Conservation (phyloP, 1,139 yeast genomes). For the Hemisphaericaspora subhashii region DNA sequence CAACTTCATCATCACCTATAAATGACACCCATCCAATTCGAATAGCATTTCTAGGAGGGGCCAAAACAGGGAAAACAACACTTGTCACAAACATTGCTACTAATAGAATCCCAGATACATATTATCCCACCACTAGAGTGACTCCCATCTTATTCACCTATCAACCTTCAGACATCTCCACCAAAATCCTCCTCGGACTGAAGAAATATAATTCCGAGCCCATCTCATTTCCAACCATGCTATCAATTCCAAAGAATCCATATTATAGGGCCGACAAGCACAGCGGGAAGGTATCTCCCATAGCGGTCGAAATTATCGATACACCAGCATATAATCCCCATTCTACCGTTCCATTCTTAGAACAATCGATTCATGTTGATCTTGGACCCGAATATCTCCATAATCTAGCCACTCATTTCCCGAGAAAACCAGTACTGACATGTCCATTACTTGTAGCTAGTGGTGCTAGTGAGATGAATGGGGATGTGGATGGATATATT, state of each 20-base stretch:
- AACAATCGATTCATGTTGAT: slow-evolving; percentile 63
- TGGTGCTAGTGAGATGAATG: slow-evolving; percentile 75
- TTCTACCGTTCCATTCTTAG: slow-evolving; percentile 70
- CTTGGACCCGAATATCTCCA: slow-evolving; percentile 58
- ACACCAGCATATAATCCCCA: slow-evolving; percentile 69
- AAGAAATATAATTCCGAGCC: slow-evolving; percentile 8
- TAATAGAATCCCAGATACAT: slow-evolving; percentile 52
- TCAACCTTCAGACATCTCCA: slow-evolving; percentile 33
- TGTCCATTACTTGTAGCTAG: slow-evolving; percentile 72
- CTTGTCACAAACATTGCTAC: slow-evolving; percentile 51
- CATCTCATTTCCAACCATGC: slow-evolving; percentile 6
- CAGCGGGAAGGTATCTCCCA: slow-evolving; percentile 46
- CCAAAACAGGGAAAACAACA: slow-evolving; percentile 52
- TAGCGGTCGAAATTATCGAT: slow-evolving; percentile 66
- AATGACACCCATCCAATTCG: slow-evolving; percentile 45
- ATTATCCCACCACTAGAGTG: slow-evolving; percentile 65
- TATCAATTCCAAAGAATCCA: slow-evolving; percentile 17
- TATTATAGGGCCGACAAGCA: slow-evolving; percentile 24
- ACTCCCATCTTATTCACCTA: slow-evolving; percentile 57
- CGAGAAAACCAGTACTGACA: slow-evolving; percentile 61
- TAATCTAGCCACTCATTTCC: slow-evolving; percentile 61
- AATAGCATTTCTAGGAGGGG: slow-evolving; percentile 58
- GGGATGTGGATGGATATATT: slow-evolving; percentile 70
- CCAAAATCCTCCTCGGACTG: slow-evolving; percentile 5
- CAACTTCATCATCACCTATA: slow-evolving; percentile 14